Percentiles rank a stretch among this genome's conserved stretches.
phyloP scores from a whole-genome alignment of 495 filamentous ascomycete species.

The Aspergillus coremiiformis region DNA sequence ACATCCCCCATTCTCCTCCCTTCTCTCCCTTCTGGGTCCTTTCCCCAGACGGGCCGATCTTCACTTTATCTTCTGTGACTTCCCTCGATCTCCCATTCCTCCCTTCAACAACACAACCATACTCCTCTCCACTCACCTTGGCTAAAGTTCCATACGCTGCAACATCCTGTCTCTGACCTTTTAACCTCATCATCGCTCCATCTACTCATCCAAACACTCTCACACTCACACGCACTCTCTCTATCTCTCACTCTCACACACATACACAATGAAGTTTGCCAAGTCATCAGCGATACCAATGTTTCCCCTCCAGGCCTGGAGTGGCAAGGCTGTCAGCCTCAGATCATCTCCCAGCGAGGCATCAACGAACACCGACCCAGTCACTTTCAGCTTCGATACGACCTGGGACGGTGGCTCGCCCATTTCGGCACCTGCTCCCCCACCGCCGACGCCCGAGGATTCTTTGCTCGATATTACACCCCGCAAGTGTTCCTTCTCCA shows the following conservation, averaged over 20 bases:
- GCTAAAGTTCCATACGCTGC: neutral
- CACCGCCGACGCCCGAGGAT: conserved; percentile 35
- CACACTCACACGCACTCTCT: no score
- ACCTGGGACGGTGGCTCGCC: conserved; percentile 22
- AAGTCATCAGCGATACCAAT: conserved; percentile 4
- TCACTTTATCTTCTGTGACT: neutral
- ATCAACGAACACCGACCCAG: conserved; percentile 26
- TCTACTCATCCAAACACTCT: no score
- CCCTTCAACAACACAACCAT: neutral
- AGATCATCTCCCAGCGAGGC: conserved; percentile 19
- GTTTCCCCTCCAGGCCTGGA: conserved; percentile 21
- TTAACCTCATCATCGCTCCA: no score
- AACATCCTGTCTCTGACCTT: no score
- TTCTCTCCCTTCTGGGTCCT: neutral
- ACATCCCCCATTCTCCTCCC: conserved; percentile 2
- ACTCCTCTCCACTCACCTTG: neutral
- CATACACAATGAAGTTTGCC: conserved; percentile 4
- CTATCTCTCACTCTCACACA: neutral
- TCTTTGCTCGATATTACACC: conserved; percentile 38
- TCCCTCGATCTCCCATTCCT: neutral
- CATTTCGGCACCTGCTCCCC: conserved; percentile 30
- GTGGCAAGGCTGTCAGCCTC: conserved; percentile 16
- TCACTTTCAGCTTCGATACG: conserved; percentile 35
- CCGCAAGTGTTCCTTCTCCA: conserved; percentile 43
- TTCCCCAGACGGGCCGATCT: neutral